Evolutionary conservation across 2,329 filamentous ascomycete genomes (phyloP).

Genomic region (Zasmidium cellare): DNA sequence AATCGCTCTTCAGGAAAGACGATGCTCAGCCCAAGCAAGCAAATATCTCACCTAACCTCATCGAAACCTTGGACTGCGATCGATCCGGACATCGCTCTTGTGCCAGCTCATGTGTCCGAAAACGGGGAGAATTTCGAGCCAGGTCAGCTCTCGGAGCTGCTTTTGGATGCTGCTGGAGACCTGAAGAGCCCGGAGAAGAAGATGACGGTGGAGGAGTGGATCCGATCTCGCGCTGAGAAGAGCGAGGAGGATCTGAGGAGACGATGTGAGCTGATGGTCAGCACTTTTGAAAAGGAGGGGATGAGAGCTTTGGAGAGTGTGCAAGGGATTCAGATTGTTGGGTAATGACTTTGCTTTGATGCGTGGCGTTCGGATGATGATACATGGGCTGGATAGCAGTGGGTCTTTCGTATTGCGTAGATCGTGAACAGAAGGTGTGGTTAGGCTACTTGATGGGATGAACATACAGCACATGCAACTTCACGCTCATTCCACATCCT

Average conservation of each 20-base stretch:
- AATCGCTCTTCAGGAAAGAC: constrained; percentile 30
- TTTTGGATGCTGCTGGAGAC: constrained; percentile 52
- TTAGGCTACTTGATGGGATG: no score
- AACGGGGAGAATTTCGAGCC: constrained; percentile 1
- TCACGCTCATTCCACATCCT: no score
- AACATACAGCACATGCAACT: no score
- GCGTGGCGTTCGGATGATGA: not conserved
- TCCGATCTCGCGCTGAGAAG: constrained; percentile 74
- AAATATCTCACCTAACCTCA: constrained; percentile 52
- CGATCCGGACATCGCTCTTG: constrained; percentile 73
- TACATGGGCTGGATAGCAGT: not conserved
- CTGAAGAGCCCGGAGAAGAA: constrained; percentile 75
- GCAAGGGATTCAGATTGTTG: constrained; percentile 62
- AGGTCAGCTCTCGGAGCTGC: constrained; percentile 26
- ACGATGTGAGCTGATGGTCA: constrained; percentile 82
- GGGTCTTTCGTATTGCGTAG: not conserved
- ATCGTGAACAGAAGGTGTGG: no score
- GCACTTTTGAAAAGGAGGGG: constrained; percentile 80
- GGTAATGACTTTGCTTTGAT: not conserved
- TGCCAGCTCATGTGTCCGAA: constrained; percentile 40
- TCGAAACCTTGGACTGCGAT: constrained; percentile 68
- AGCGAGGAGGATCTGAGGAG: constrained; percentile 76
- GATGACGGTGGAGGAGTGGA: constrained; percentile 95
- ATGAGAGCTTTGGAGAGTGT: constrained; percentile 73
- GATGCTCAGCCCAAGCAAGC: constrained; percentile 40